phyloP scores from a whole-genome alignment of 768 basidiomycete species.

The Tulasnella sp. region DNA sequence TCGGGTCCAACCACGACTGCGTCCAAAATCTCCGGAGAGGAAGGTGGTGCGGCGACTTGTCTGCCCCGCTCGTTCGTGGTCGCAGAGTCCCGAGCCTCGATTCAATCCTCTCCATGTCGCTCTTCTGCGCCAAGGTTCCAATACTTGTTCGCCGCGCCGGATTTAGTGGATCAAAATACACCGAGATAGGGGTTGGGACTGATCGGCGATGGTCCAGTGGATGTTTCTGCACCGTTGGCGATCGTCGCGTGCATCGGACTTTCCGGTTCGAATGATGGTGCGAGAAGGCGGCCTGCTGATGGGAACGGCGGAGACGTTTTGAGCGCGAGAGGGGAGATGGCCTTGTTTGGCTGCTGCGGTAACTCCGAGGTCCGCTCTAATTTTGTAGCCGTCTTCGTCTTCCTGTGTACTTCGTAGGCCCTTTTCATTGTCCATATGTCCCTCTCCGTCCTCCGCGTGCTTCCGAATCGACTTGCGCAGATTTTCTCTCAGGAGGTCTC shows the following conservation, averaged over 20 bases:
- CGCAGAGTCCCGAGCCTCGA: neutral
- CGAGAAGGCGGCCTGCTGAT: no score
- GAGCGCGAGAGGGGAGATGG: neutral
- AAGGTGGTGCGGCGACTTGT: no score
- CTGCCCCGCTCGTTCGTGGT: no score
- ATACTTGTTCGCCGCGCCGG: neutral
- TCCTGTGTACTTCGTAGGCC: neutral
- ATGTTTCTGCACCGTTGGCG: neutral
- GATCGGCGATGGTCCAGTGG: no score
- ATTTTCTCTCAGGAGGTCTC: neutral
- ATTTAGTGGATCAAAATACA: neutral
- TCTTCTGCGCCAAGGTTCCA: neutral
- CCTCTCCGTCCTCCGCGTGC: neutral
- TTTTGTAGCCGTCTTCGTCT: neutral
- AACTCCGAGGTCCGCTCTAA: neutral
- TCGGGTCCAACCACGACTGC: no score
- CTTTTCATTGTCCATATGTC: neutral
- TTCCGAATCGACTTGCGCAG: neutral
- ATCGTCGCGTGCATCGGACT: neutral
- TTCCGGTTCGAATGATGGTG: neutral
- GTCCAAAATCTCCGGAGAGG: no score
- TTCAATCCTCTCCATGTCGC: no score
- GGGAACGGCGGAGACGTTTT: neutral
- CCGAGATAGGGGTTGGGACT: neutral
- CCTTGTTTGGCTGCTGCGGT: neutral